Conservation (phyloP, 2,329 filamentous ascomycete genomes). For the Monilinia aucupariae region DNA sequence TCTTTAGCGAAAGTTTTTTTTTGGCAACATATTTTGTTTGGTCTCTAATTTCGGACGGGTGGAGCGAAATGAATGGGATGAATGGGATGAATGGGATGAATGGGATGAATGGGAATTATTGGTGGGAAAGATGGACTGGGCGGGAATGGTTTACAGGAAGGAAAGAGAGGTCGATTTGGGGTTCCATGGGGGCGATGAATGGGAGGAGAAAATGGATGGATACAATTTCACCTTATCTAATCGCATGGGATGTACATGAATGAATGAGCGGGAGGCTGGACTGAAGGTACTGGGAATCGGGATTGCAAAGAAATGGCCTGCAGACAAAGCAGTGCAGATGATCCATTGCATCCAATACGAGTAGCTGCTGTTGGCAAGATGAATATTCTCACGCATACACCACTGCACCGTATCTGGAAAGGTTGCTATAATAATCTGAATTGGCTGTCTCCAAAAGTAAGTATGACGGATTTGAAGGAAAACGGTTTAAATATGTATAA, state of each 20-base stretch:
- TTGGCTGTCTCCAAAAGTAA: too few relatives aligned
- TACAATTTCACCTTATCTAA: background rate
- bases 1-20: slow-evolving; percentile 2
- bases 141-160: background rate
- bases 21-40: background rate
- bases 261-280: background rate
- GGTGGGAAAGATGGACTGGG: background rate
- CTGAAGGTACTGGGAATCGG: background rate
- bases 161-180: background rate
- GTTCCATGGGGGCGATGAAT: background rate
- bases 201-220: background rate
- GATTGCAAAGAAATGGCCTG: slow-evolving; percentile 1
- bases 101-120: slow-evolving; percentile 1
- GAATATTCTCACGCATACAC: background rate
- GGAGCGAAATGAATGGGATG: background rate
- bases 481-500: too few relatives aligned
- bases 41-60: background rate
- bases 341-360: background rate
- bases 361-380: background rate
- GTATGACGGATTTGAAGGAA: too few relatives aligned
- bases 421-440: too few relatives aligned
- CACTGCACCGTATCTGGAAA: background rate
- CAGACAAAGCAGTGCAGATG: background rate
- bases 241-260: slow-evolving; percentile 3
- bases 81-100: background rate